Evolutionary conservation across 495 filamentous ascomycete genomes (phyloP).

Genomic region (Podospora tetraspora): DNA sequence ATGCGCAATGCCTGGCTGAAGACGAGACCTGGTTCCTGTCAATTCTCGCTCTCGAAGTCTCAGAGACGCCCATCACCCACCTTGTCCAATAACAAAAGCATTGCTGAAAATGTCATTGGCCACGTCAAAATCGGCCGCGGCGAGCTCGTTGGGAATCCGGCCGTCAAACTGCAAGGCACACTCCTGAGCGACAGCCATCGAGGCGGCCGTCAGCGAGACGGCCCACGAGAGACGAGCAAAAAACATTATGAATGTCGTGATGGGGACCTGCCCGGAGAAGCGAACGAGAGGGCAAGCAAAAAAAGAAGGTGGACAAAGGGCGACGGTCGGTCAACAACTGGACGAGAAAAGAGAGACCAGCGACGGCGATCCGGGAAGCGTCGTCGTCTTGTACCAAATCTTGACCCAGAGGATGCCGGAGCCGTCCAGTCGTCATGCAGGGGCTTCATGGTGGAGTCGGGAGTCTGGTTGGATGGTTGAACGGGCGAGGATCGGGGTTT

Average conservation of each 20-base stretch:
- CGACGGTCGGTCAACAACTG: background rate
- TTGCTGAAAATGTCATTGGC: constrained; percentile 32
- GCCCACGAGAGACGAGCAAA: background rate
- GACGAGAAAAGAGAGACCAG: background rate
- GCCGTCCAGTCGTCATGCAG: background rate
- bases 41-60: background rate
- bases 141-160: constrained; percentile 25
- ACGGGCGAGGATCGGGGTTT: background rate
- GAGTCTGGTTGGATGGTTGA: background rate
- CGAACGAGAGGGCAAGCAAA: background rate
- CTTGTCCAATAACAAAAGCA: constrained; percentile 28
- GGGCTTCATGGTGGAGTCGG: background rate
- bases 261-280: background rate
- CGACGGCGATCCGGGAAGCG: background rate
- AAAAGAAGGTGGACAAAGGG: background rate
- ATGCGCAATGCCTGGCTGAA: constrained; percentile 28
- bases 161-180: constrained; percentile 38
- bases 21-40: constrained; percentile 12
- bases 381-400: background rate
- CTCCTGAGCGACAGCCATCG: constrained; percentile 21
- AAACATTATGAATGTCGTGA: background rate
- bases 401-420: background rate
- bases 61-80: background rate
- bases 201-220: background rate
- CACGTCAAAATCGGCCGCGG: constrained; percentile 27